Evolutionary conservation across 306 rosid species (phyloP).

Genomic region (Begonia peltatifolia): DNA sequence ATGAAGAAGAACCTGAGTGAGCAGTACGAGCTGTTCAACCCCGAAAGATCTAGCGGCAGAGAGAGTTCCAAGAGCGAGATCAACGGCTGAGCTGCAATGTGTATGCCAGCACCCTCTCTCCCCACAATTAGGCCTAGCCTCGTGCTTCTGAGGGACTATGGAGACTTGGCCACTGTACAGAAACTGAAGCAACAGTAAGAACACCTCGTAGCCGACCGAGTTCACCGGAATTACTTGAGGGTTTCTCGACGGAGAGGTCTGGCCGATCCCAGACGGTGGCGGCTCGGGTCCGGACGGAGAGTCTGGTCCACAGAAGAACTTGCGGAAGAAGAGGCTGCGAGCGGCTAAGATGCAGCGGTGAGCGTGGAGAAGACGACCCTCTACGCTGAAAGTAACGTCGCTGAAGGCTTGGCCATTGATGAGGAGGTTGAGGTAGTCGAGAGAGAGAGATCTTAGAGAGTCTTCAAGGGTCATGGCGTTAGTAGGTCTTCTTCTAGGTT

Average conservation of each 20-base stretch:
- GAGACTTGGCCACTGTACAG: constrained; percentile 95
- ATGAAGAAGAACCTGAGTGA: constrained; percentile 57
- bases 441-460: constrained; percentile 72
- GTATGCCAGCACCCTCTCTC: constrained; percentile 96
- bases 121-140: constrained; percentile 85
- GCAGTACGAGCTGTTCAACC: constrained; percentile 89
- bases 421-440: constrained; percentile 76
- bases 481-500: background rate
- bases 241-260: constrained; percentile 17
- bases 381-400: constrained; percentile 96
- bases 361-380: constrained; percentile 85
- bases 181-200: constrained; percentile 72
- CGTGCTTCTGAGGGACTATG: constrained; percentile 86
- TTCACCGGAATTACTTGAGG: constrained; percentile 65
- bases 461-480: constrained; percentile 40
- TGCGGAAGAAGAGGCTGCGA: constrained; percentile 77
- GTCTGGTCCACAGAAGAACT: constrained; percentile 87
- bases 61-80: constrained; percentile 90
- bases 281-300: constrained; percentile 51
- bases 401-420: constrained; percentile 99
- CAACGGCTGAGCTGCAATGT: constrained; percentile 98
- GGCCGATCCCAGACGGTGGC: background rate
- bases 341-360: constrained; percentile 95
- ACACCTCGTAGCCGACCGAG: constrained; percentile 92
- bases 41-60: constrained; percentile 94